Percentiles rank a stretch among this genome's conserved stretches.
These are phyloP conservation scores for Mycena maculata DNA, from an alignment of 768 basidiomycete species.

Conservation along the genomic window DNA sequence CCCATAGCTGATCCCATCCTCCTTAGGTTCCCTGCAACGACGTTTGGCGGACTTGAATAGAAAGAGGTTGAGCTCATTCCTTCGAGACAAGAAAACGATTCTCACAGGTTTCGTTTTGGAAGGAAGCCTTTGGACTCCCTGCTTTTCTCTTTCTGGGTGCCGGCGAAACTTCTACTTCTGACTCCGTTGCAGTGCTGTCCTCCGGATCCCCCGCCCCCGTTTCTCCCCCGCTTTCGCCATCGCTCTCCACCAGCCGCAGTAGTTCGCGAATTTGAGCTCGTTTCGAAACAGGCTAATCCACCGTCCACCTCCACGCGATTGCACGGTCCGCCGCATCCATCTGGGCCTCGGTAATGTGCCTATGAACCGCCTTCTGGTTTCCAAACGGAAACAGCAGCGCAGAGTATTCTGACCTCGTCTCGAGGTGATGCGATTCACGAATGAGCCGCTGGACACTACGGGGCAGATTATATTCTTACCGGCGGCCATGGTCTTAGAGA, in stretches of 20 bases:
- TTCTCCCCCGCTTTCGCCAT: background rate
- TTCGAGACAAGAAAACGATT: too few species aligned
- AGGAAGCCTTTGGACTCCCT: background rate
- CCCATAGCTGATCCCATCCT: background rate
- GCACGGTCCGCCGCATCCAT: conserved; percentile 4
- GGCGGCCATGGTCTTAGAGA: background rate
- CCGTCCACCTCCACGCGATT: conserved; percentile 6
- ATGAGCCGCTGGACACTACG: too few species aligned
- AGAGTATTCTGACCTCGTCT: conserved; percentile 13
- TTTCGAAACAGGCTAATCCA: background rate
- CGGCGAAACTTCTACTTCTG: background rate
- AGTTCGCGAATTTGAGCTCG: background rate
- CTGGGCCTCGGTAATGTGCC: conserved; percentile 10
- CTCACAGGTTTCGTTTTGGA: background rate
- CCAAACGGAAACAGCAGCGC: conserved; percentile 16
- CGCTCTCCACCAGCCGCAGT: conserved; percentile 7
- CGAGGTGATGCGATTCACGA: too few species aligned
- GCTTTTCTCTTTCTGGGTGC: conserved; percentile 6
- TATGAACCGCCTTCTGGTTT: conserved; percentile 7
- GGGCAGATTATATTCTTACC: conserved; percentile 11
- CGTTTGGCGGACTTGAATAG: background rate
- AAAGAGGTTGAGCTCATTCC: background rate
- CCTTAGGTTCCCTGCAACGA: background rate
- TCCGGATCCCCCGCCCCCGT: too few species aligned
- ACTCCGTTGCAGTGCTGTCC: too few species aligned